A percentile compares a stretch with the other conserved stretches of the same genome.
phyloP scores from a whole-genome alignment of 371 early-diverging fungal genomes.

The Apophysomyces sp. region DNA sequence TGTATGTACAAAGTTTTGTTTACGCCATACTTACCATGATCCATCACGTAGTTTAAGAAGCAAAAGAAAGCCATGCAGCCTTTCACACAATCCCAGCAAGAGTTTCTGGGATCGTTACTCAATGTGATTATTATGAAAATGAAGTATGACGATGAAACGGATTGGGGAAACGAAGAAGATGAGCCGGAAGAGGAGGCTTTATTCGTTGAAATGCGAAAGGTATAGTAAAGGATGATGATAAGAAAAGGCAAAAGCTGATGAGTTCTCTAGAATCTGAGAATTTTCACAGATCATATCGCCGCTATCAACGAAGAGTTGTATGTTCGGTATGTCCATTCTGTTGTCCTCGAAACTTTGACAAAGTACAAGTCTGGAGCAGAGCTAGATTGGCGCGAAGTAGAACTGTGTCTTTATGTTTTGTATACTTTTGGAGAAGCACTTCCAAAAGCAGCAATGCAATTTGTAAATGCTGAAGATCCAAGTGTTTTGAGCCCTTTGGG shows the following conservation, averaged over 20 bases:
- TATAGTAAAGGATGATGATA: conserved; percentile 14
- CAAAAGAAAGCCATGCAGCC: conserved; percentile 63
- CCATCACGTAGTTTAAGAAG: conserved; percentile 52
- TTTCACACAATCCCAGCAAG: conserved; percentile 66
- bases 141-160: conserved; percentile 85
- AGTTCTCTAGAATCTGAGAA: conserved; percentile 60
- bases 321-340: conserved; percentile 56
- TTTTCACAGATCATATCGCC: conserved; percentile 72
- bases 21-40: not conserved
- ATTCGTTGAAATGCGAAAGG: conserved; percentile 79
- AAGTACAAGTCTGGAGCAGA: conserved; percentile 51
- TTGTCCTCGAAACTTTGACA: conserved; percentile 58
- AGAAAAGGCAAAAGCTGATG: not conserved
- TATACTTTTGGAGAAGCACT: conserved; percentile 76
- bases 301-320: conserved; percentile 64
- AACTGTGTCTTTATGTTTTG: conserved; percentile 77
- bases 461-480: conserved; percentile 49
- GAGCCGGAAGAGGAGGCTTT: conserved; percentile 77
- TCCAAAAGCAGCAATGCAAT: conserved; percentile 57
- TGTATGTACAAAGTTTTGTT: conserved; percentile 25
- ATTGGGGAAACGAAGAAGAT: conserved; percentile 75
- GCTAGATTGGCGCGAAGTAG: conserved; percentile 77
- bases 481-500: conserved; percentile 62
- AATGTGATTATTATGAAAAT: conserved; percentile 80
- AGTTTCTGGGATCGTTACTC: conserved; percentile 69